A percentile compares a stretch with the other conserved stretches of the same genome.
phyloP scores from a whole-genome alignment of 768 basidiomycete genomes.

The Agaricus sinodeliciosus region DNA sequence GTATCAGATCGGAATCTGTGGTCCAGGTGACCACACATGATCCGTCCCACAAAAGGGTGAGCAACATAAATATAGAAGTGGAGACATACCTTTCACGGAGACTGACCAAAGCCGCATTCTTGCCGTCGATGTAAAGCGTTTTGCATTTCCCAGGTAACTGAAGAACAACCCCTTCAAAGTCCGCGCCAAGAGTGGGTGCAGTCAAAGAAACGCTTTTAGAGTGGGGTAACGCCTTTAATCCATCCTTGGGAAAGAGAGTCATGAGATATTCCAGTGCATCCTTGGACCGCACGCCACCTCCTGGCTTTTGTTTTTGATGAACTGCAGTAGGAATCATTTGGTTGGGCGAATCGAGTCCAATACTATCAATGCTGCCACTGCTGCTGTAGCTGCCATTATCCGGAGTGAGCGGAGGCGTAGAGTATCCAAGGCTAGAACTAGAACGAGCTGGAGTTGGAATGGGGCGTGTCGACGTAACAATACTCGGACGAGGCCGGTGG shows the following conservation, averaged over 20 bases:
- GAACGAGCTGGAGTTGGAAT: slow-evolving; percentile 21
- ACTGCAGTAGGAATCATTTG: slow-evolving; percentile 17
- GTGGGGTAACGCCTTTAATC: slow-evolving; percentile 59
- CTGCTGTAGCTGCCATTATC: slow-evolving; percentile 50
- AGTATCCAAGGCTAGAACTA: slow-evolving; percentile 41
- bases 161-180: slow-evolving; percentile 76
- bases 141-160: slow-evolving; percentile 63
- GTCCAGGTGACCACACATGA: slow-evolving; percentile 3
- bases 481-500: neutral
- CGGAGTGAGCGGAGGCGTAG: slow-evolving; percentile 77
- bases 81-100: slow-evolving; percentile 69
- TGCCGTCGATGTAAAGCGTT: slow-evolving; percentile 82
- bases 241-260: slow-evolving; percentile 70
- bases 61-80: slow-evolving; percentile 6
- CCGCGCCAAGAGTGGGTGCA: slow-evolving; percentile 56
- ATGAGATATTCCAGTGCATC: slow-evolving; percentile 76
- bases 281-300: slow-evolving; percentile 18
- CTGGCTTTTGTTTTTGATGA: neutral
- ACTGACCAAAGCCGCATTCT: slow-evolving; percentile 72
- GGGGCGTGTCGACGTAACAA: slow-evolving; percentile 3
- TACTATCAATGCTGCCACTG: slow-evolving; percentile 23
- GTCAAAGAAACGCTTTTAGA: slow-evolving; percentile 72
- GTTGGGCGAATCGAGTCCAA: slow-evolving; percentile 34
- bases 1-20: neutral
- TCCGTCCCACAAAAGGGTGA: slow-evolving; percentile 6